These are phyloP conservation scores for Corinectria fuckeliana DNA, from an alignment of 2,329 filamentous ascomycete species.

Conservation along the genomic window DNA sequence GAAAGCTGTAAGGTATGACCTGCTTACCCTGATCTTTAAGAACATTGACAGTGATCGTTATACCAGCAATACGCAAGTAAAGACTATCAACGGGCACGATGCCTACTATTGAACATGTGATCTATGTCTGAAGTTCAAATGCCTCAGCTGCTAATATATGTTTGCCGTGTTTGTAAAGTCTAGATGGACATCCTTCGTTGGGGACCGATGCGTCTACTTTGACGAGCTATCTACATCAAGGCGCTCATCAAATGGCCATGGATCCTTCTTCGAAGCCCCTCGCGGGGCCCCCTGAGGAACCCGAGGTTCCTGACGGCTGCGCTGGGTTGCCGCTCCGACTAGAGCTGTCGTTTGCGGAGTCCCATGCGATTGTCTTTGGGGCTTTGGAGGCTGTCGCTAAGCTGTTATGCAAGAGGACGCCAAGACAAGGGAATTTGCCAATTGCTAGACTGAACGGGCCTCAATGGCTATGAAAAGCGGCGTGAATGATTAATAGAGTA, in stretches of 20 bases:
- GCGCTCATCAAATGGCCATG: conserved; percentile 31
- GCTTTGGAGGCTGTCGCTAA: background rate
- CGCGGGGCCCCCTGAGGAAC: too few relatives aligned
- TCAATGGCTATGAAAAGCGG: background rate
- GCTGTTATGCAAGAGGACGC: background rate
- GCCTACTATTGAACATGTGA: background rate
- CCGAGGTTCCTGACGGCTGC: too few relatives aligned
- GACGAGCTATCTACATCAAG: conserved; percentile 19
- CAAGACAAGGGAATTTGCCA: background rate
- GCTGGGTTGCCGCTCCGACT: too few relatives aligned
- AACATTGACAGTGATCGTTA: background rate
- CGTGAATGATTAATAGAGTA: background rate
- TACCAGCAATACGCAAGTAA: background rate
- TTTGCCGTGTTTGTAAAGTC: background rate
- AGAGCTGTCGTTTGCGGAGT: conserved; percentile 27
- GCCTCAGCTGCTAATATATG: background rate
- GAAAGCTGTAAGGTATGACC: background rate
- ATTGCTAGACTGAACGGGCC: background rate
- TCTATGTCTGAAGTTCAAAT: background rate
- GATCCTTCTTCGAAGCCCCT: conserved; percentile 23
- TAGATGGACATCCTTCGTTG: background rate
- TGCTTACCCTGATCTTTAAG: background rate
- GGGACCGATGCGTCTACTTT: background rate
- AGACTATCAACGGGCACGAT: background rate
- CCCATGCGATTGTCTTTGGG: conserved; percentile 25